A percentile compares a stretch with the other conserved stretches of the same genome.
Conservation (phyloP, 164 flowering plant genomes). For the Piper betle region DNA sequence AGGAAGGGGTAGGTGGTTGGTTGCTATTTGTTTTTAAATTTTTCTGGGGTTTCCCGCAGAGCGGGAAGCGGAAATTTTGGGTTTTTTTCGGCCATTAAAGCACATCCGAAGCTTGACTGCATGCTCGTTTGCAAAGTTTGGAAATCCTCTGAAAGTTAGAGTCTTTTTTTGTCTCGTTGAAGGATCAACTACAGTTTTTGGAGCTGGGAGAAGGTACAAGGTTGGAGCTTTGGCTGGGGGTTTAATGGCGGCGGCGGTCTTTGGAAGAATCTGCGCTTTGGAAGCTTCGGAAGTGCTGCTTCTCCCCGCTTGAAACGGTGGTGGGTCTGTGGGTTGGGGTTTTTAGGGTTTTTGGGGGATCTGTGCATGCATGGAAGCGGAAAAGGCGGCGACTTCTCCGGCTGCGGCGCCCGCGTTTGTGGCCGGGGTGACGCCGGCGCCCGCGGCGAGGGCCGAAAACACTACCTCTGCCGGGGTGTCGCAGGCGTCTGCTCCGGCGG, state of each 20-base stretch:
- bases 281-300: neutral
- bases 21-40: neutral
- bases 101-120: neutral
- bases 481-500: slow-evolving; percentile 19
- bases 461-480: slow-evolving; percentile 15
- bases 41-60: neutral
- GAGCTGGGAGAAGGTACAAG: neutral
- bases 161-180: neutral
- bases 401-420: slow-evolving; percentile 36
- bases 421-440: slow-evolving; percentile 23
- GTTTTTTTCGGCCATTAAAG: neutral
- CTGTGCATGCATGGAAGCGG: slow-evolving; percentile 39
- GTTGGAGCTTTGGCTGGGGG: too few species aligned
- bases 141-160: too few species aligned
- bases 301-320: neutral
- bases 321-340: neutral
- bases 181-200: slow-evolving; percentile 7
- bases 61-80: neutral
- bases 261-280: neutral
- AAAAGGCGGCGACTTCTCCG: slow-evolving; percentile 38
- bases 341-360: slow-evolving; percentile 11
- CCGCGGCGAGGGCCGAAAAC: slow-evolving; percentile 35
- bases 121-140: neutral
- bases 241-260: neutral
- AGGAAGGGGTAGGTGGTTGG: too few species aligned